Evolutionary conservation across 2,329 filamentous ascomycete genomes (phyloP).

Genomic region (Scytalidium sp.): DNA sequence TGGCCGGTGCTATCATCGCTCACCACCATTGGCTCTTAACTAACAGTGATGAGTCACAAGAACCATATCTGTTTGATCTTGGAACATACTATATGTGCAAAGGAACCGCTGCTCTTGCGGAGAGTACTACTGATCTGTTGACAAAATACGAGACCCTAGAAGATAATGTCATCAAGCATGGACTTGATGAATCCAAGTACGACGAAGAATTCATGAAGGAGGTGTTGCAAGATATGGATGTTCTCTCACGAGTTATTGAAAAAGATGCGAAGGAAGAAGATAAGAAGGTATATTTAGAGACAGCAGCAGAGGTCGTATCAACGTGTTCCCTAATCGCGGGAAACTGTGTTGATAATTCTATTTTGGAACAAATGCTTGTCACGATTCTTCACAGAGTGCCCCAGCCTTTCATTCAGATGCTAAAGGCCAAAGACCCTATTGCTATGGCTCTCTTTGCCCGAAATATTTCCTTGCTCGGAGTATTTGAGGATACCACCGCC

Average conservation of each 20-base stretch:
- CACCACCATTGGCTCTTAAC: conserved; percentile 10
- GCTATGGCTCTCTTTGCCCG: conserved; percentile 15
- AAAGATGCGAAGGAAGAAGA: background rate
- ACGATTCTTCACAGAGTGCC: conserved; percentile 10
- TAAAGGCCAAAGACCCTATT: conserved; percentile 9
- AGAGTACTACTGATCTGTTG: conserved; percentile 2
- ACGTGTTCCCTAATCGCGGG: conserved; percentile 6
- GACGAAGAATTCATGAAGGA: conserved; percentile 9
- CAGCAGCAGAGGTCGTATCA: conserved; percentile 2
- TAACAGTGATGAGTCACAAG: conserved; percentile 1
- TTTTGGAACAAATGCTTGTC: conserved; percentile 12
- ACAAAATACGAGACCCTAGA: conserved; percentile 4
- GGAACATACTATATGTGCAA: conserved; percentile 11
- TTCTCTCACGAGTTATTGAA: background rate
- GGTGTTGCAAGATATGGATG: conserved; percentile 6
- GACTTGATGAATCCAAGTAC: too few relatives aligned
- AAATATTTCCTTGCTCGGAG: conserved; percentile 6
- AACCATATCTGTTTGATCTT: conserved; percentile 1
- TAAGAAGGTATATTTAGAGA: conserved; percentile 3
- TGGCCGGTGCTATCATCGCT: conserved; percentile 11
- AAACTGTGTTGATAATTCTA: conserved; percentile 3
- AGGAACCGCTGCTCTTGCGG: conserved; percentile 4
- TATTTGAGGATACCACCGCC: conserved; percentile 9
- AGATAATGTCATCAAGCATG: too few relatives aligned
- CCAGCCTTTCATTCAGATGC: conserved; percentile 4